Conservation (phyloP, 306 rosid genomes). For the Cicer bijugum region DNA sequence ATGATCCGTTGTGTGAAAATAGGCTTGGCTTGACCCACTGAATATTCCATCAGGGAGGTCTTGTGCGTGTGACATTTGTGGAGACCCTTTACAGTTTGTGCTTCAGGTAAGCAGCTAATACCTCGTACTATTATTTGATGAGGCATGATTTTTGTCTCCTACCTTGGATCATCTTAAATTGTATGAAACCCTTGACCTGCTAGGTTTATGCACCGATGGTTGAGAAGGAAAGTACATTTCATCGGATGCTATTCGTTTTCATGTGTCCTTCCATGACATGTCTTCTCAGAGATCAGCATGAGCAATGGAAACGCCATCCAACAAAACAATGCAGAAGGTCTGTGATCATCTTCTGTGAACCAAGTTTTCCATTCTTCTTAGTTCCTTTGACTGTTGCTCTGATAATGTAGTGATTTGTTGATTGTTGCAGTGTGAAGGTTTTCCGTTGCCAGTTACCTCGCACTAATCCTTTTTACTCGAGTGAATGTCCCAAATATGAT, state of each 20-base stretch:
- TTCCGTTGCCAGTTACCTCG: constrained; percentile 76
- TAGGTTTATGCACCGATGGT: constrained; percentile 79
- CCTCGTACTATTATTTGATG: not conserved
- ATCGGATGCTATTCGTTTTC: constrained; percentile 76
- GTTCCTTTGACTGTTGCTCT: constrained; percentile 34
- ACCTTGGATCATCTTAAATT: constrained; percentile 27
- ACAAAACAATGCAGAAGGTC: constrained; percentile 73
- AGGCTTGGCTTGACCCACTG: constrained; percentile 96
- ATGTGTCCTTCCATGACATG: constrained; percentile 86
- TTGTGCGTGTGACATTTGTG: constrained; percentile 70
- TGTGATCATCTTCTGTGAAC: not conserved
- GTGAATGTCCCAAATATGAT: constrained; percentile 58
- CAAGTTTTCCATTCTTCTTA: constrained; percentile 10
- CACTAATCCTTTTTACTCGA: constrained; percentile 70
- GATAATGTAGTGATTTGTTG: constrained; percentile 44
- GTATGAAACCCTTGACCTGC: constrained; percentile 27
- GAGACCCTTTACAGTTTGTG: constrained; percentile 71
- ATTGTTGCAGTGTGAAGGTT: constrained; percentile 81
- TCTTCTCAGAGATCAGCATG: constrained; percentile 83
- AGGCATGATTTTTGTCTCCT: not conserved
- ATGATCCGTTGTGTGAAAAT: constrained; percentile 32
- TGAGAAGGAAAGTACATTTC: constrained; percentile 70
- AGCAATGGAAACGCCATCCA: constrained; percentile 72
- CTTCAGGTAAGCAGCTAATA: constrained; percentile 68
- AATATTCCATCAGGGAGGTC: constrained; percentile 72